A percentile compares a stretch with the other conserved stretches of the same genome.
phyloP scores from a whole-genome alignment of 73 alveolate genomes.

The Loxodes magnus region DNA sequence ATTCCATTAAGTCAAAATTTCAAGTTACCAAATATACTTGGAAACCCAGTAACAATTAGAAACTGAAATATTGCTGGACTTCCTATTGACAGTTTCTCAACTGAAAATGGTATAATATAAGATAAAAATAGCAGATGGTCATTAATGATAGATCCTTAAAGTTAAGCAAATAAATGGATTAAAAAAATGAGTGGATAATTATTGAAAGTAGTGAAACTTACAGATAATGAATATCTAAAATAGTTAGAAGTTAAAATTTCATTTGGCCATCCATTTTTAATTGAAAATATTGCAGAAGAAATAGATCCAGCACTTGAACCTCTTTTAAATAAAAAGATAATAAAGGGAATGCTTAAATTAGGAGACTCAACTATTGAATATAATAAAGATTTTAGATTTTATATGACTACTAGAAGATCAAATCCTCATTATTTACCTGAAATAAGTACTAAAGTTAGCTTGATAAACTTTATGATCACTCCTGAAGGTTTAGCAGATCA shows the following conservation, averaged over 20 bases:
- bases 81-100: slow-evolving; percentile 95
- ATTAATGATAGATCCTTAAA: slow-evolving; percentile 92
- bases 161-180: slow-evolving; percentile 72
- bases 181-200: slow-evolving; percentile 55
- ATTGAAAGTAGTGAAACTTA: slow-evolving; percentile 57
- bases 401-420: slow-evolving; percentile 92
- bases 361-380: slow-evolving; percentile 93
- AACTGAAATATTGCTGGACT: slow-evolving; percentile 96
- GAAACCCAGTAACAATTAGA: slow-evolving; percentile 97
- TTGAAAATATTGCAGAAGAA: slow-evolving; percentile 72
- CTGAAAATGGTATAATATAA: slow-evolving; percentile 93
- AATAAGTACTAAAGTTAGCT: slow-evolving; percentile 88
- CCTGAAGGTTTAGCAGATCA: slow-evolving; percentile 98
- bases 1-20: slow-evolving; percentile 87
- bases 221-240: slow-evolving; percentile 64
- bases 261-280: slow-evolving; percentile 87
- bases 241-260: slow-evolving; percentile 55
- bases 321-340: slow-evolving; percentile 73
- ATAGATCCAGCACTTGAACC: slow-evolving; percentile 96
- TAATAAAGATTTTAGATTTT: slow-evolving; percentile 89
- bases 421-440: slow-evolving; percentile 99
- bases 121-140: slow-evolving; percentile 97
- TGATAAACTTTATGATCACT: slow-evolving; percentile 96
- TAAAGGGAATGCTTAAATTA: slow-evolving; percentile 60
- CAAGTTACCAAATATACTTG: slow-evolving; percentile 74